These are phyloP conservation scores for Apiosordaria backusii DNA, from an alignment of 495 filamentous ascomycete species.

Conservation along the genomic window DNA sequence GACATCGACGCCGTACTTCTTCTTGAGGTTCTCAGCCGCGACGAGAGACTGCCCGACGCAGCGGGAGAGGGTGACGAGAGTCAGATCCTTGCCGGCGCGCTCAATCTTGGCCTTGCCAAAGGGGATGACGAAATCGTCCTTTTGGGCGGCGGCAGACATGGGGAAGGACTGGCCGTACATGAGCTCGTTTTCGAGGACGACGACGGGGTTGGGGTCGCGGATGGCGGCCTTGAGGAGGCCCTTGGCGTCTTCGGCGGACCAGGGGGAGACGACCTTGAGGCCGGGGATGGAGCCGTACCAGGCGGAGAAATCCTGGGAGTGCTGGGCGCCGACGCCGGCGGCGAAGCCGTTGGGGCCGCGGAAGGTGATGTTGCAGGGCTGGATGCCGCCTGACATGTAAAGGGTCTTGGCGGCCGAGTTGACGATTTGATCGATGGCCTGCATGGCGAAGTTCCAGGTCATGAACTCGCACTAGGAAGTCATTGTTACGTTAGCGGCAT, in stretches of 20 bases:
- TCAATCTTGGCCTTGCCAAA: slow-evolving; percentile 99
- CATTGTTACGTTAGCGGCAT: neutral
- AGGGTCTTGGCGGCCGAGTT: slow-evolving; percentile 99
- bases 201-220: slow-evolving; percentile 93
- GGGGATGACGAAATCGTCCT: slow-evolving; percentile 90
- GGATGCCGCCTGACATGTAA: slow-evolving; percentile 99
- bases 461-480: slow-evolving; percentile 87
- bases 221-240: slow-evolving; percentile 96
- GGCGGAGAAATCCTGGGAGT: slow-evolving; percentile 96
- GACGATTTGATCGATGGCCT: slow-evolving; percentile 99
- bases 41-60: slow-evolving; percentile 89
- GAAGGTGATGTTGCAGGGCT: slow-evolving; percentile 99
- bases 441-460: slow-evolving; percentile 99
- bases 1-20: slow-evolving; percentile 91
- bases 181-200: slow-evolving; percentile 95
- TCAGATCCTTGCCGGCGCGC: slow-evolving; percentile 90
- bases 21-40: slow-evolving; percentile 84
- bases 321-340: slow-evolving; percentile 90
- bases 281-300: slow-evolving; percentile 99
- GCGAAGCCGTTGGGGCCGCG: slow-evolving; percentile 98
- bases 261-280: slow-evolving; percentile 92
- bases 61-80: slow-evolving; percentile 89
- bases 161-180: slow-evolving; percentile 92
- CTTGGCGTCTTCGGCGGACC: slow-evolving; percentile 97
- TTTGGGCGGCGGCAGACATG: slow-evolving; percentile 93